phyloP scores from a whole-genome alignment of 345 rosid genomes.

The Bruguiera parviflora region DNA sequence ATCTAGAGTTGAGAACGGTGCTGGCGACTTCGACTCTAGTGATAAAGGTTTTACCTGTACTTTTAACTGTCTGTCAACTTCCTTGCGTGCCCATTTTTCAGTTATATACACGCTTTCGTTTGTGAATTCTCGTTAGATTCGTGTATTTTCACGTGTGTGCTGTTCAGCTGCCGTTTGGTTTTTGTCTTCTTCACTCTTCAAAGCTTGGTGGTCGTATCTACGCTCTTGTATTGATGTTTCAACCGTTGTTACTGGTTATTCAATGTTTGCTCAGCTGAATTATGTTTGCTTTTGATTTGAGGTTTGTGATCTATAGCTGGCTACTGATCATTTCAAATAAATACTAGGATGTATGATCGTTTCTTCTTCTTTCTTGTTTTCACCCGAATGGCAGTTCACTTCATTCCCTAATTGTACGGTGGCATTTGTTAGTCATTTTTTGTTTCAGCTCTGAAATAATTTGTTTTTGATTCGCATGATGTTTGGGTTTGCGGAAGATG shows the following conservation, averaged over 20 bases:
- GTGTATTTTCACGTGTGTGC: constrained; percentile 3
- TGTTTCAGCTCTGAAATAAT: neutral
- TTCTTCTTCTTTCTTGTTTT: no score
- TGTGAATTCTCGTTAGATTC: neutral
- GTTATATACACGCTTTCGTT: no score
- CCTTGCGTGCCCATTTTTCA: neutral
- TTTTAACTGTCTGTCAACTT: constrained; percentile 19
- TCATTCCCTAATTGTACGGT: neutral
- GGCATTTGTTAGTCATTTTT: neutral
- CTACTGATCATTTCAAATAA: no score
- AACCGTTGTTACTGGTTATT: no score
- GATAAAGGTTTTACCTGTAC: constrained; percentile 56
- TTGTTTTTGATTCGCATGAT: neutral
- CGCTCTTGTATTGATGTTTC: no score
- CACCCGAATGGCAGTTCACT: no score
- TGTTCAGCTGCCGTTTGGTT: neutral
- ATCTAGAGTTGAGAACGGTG: constrained; percentile 67
- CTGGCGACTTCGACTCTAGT: constrained; percentile 46
- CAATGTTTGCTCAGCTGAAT: no score
- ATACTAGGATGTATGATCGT: no score
- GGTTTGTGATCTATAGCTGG: no score
- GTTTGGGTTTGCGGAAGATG: neutral
- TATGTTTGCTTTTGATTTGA: no score
- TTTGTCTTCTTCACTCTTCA: neutral
- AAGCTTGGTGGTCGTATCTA: neutral